Base-by-base conservation (phyloP, 805 yeast genomes). In the Ogataea siamensis region DNA sequence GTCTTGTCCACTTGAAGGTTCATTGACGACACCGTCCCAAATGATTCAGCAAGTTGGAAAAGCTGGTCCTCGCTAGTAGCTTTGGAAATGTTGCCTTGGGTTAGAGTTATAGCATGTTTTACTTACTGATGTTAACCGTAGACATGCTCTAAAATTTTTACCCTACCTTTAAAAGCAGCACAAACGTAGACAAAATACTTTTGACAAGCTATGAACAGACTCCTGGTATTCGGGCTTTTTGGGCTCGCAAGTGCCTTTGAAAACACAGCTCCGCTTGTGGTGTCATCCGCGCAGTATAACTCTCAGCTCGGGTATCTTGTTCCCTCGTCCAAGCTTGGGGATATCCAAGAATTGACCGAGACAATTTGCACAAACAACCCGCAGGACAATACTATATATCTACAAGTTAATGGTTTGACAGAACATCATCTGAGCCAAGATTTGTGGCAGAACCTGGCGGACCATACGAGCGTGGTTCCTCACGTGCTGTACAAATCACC, bases 181-280 rank as follows among this genome's bases (percentile, higher is more conserved):
- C 27, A 37, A 16, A 37, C 40, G 40, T 37, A 37, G 40, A 37
- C 40, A 31, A 30, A 37, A 30, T 37, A 37, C 22, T 37, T 30
- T 20, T 16, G 20, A n/a, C 11, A 25, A 31, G 35, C n/a, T 4
- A 37, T 37, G 40, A 37, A 30, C 16, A 19, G 35, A 31, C 35
- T 37, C 8, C 13, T 37, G 20, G n/a, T 37, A 31, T 25, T 37
- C 25, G 40, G 40, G 16, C 22, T 38, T 13, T 27, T 38, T 27
- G 41, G 41, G 10, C 24, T 28, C 8, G 50, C 27, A 17, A 28
- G 40, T 11, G 61, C 62, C 2, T 60, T 57, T 43, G 49, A 51
- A 30, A 60, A 63, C 43, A 46, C 65, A 2, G 58, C 66, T 8
- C 67, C 66, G 6, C 31, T 63, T 26, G 39, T 58, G 21, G 43